phyloP scores from a whole-genome alignment of 345 rosid genomes.

The Cardamine chenopodiifolia region DNA sequence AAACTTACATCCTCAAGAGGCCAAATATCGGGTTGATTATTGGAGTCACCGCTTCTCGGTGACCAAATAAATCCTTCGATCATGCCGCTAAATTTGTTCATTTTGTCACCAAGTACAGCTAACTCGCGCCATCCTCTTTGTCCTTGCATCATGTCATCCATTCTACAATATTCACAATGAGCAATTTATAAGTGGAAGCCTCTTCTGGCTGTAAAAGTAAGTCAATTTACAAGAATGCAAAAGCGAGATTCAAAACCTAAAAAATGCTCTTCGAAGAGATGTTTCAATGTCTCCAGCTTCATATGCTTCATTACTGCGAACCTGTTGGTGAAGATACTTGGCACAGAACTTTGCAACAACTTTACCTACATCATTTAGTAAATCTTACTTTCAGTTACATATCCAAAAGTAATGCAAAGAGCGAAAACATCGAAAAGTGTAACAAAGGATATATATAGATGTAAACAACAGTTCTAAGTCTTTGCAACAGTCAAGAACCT shows the following conservation, averaged over 20 bases:
- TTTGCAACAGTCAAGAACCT: neutral
- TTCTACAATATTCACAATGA: conserved; percentile 47
- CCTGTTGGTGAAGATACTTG: conserved; percentile 80
- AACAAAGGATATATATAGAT: neutral
- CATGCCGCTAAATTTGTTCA: conserved; percentile 74
- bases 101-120: conserved; percentile 76
- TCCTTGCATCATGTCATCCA: conserved; percentile 97
- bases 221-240: neutral
- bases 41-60: conserved; percentile 63
- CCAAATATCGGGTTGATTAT: conserved; percentile 55
- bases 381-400: neutral
- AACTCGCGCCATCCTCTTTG: conserved; percentile 91
- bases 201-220: conserved; percentile 1
- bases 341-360: conserved; percentile 87
- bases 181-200: neutral
- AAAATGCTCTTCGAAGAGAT: conserved; percentile 64
- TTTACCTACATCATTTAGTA: conserved; percentile 54
- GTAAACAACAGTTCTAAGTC: neutral
- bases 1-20: conserved; percentile 58
- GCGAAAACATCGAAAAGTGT: conserved; percentile 1
- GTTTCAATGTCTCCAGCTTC: conserved; percentile 71
- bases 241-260: conserved; percentile 53
- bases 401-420: neutral
- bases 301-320: conserved; percentile 64
- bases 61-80: conserved; percentile 89